Evolutionary conservation across 202 grass and related monocot species (phyloP).

Genomic region (Eragrostis tef): DNA sequence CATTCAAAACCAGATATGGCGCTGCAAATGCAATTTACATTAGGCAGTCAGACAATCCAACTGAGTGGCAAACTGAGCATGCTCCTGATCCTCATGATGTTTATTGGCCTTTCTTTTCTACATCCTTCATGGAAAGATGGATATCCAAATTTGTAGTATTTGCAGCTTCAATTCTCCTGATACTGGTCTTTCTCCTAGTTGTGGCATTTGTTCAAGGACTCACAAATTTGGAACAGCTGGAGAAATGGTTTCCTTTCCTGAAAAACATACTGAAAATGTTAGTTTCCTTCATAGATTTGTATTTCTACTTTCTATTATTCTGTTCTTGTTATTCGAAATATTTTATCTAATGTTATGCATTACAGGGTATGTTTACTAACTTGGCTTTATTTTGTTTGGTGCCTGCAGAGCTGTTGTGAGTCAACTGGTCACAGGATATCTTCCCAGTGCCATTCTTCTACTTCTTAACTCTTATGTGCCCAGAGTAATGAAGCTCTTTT

Average conservation of each 20-base stretch:
- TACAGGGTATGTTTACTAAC: background rate
- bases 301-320: slow-evolving; percentile 20
- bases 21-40: slow-evolving; percentile 76
- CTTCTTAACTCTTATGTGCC: slow-evolving; percentile 79
- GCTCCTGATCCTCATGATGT: slow-evolving; percentile 87
- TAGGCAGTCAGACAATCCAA: slow-evolving; percentile 79
- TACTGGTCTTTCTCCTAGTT: slow-evolving; percentile 80
- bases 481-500: slow-evolving; percentile 86
- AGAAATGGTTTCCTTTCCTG: slow-evolving; percentile 87
- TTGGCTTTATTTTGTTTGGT: slow-evolving; percentile 40
- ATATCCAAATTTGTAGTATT: slow-evolving; percentile 82
- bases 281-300: slow-evolving; percentile 45
- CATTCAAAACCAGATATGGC: slow-evolving; percentile 80
- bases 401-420: slow-evolving; percentile 83
- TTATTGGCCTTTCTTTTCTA: slow-evolving; percentile 96
- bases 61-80: slow-evolving; percentile 83
- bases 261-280: slow-evolving; percentile 78
- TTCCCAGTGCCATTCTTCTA: slow-evolving; percentile 89
- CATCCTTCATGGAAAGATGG: slow-evolving; percentile 90
- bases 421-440: slow-evolving; percentile 93
- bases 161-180: slow-evolving; percentile 75
- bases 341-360: slow-evolving; percentile 10
- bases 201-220: slow-evolving; percentile 89
- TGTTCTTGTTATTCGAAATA: slow-evolving; percentile 35
- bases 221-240: slow-evolving; percentile 84